Evolutionary conservation across 768 basidiomycete species (phyloP).

Genomic region (Astraeus odoratus): DNA sequence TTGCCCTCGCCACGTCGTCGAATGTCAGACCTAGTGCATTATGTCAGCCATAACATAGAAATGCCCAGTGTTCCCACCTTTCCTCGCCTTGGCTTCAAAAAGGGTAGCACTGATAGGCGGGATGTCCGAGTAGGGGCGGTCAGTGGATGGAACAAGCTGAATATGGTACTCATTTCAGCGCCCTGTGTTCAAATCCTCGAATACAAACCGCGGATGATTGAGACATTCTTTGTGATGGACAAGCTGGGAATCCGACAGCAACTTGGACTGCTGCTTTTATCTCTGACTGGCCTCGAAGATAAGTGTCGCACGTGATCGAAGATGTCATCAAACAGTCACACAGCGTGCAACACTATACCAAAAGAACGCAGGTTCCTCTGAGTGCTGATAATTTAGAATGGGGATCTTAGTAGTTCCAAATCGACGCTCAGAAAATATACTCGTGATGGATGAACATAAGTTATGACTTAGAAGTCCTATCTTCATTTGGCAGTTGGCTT

Average conservation of each 20-base stretch:
- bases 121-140: constrained; percentile 41
- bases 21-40: constrained; percentile 52
- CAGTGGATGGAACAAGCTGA: constrained; percentile 38
- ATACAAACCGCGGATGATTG: constrained; percentile 31
- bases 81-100: constrained; percentile 61
- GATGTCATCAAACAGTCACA: neutral
- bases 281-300: neutral
- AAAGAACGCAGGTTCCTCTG: neutral
- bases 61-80: constrained; percentile 34
- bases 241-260: neutral
- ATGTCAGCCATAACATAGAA: neutral
- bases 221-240: constrained; percentile 25
- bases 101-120: constrained; percentile 44
- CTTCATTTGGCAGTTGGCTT: constrained; percentile 38
- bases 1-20: constrained; percentile 55
- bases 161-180: neutral
- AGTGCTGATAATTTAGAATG: neutral
- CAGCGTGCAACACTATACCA: too few species aligned
- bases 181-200: neutral
- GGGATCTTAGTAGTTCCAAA: neutral
- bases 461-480: neutral
- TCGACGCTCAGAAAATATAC: neutral
- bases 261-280: neutral
- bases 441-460: neutral
- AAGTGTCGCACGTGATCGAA: neutral